Evolutionary conservation across 176 grass and related monocot species (phyloP), one percentile per base, ranked within the genome.

Genomic region (Eleusine coracana): DNA sequence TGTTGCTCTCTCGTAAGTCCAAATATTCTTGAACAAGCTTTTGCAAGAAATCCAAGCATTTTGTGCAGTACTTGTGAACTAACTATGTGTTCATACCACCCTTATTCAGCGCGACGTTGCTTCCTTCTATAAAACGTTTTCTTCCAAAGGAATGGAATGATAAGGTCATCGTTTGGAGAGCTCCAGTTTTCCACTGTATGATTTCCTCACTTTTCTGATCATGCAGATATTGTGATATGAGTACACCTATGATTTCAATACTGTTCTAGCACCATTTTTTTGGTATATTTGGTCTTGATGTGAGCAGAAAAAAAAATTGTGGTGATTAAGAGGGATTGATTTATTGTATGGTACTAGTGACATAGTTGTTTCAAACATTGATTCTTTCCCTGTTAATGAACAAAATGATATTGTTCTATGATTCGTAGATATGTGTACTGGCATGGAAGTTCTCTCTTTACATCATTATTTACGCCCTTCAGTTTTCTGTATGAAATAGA

Each of bases 131-230:
- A 23, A 85, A 93, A 64, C 88, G 80, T 56, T 93, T 93, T 84
- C 91, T 98, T 80, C 91, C 93, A 51, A 88, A 87, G 46, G 86
- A 86, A 29, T 95, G 96, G 96, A 95, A 93, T 45, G 80, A 92
- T 52, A 80, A 92, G 2, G 66, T 38, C 31, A 93, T 96, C 0
- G 17, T 86, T 54, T 98, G 85, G 96, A 77, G 2, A 17, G 89
- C 77, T 79, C 93, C 93, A 79, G 34, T 85, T 79, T 64, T 98
- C 39, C 76, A 66, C 40, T 98, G 96, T 99, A 93, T 86, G 83
- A 85, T 77, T 18, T 89, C 0, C 0, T 34, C 55, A 34, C 29
- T 11, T 44, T 72, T 76, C 13, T 5, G 60, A 16, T 64, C 59
- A 15, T 66, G 55, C 38, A 72, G 56, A 36, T 62, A 23, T n/a